phyloP scores from a whole-genome alignment of 441 rosid genomes.

The Erodium chrysanthum region DNA sequence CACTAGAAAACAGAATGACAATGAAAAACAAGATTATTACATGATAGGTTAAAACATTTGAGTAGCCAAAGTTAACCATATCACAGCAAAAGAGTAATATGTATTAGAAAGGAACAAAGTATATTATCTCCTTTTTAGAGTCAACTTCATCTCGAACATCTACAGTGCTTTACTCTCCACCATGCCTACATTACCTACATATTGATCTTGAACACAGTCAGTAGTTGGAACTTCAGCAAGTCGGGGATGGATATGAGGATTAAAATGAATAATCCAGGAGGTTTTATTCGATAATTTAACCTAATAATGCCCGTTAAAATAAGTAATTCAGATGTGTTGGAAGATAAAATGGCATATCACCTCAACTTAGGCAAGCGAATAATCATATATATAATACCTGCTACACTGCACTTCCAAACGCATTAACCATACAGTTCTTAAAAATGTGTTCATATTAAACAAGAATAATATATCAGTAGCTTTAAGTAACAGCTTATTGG shows the following conservation, averaged over 20 bases:
- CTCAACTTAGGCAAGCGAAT: neutral
- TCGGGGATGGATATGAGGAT: conserved; percentile 6
- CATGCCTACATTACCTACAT: conserved; percentile 59
- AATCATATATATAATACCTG: neutral
- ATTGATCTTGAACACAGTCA: conserved; percentile 35
- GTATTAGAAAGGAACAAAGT: conserved; percentile 24
- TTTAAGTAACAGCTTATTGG: neutral
- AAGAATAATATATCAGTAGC: neutral
- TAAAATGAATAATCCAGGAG: neutral
- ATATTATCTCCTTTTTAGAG: conserved; percentile 31
- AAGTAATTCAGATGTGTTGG: neutral
- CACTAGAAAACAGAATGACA: conserved; percentile 41
- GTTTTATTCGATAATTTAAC: neutral
- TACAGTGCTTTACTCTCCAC: conserved; percentile 40
- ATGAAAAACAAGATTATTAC: conserved; percentile 11
- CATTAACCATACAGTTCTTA: conserved; percentile 1
- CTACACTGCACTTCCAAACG: neutral
- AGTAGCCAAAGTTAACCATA: conserved; percentile 13
- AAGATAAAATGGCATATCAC: neutral
- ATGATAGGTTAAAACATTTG: conserved; percentile 11
- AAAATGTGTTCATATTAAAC: neutral
- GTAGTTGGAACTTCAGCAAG: conserved; percentile 19
- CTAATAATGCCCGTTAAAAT: neutral
- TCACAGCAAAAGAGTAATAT: conserved; percentile 5
- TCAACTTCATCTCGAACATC: conserved; percentile 49